Evolutionary conservation across 2,329 filamentous ascomycete species (phyloP), one percentile per base, ranked within the genome.

Genomic region (Aulographum hederae): DNA sequence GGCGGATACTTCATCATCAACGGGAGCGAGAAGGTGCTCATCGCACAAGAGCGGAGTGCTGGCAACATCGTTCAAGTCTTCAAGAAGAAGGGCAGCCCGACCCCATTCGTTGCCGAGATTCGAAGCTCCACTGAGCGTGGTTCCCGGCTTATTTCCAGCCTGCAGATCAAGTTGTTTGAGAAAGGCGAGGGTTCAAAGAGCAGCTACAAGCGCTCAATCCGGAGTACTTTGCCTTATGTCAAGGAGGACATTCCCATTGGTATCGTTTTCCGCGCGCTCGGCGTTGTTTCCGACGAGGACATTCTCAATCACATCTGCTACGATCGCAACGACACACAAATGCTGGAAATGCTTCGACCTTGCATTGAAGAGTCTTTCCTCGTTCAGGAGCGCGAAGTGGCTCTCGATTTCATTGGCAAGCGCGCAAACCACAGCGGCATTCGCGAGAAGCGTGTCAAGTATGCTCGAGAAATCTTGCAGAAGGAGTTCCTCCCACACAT

Each of bases 1-100:
- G 89, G 89, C 43, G 89, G 89, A 41, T 98, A 98, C 57, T 98
- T 98, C 50, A 82, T 98, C 46, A 98, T 98, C 65, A 98, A 98
- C 58, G 89, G 89, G 27, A 92, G 81, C 55, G 89, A 98, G 52
- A 98, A 98, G 65, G 89, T 98, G 15, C 61, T 98, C 43, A 98
- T 98, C 46, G 89, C 89, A 1, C 89, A 98, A 53, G 89, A 98
- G 56, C 78, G 89, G 39, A 94, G 85, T 50, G 89, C 89, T 26
- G 89, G 86, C 48, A 98, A 98, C 50, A 98, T 95, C 36, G 89
- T 98, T 4, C 89, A 98, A 57, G 86, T 98, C 18, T 98, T 98
- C 70, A 86, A 92, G 59, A 98, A 98, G 61, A 82, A 86, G 43
- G 82, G 84, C n/a, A 86, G 81, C 41, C 79, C 82, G 6, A 92